Evolutionary conservation across 23 red algal species (phyloP), one percentile per base, ranked within the genome.

Genomic region (Chondrus crispus): DNA sequence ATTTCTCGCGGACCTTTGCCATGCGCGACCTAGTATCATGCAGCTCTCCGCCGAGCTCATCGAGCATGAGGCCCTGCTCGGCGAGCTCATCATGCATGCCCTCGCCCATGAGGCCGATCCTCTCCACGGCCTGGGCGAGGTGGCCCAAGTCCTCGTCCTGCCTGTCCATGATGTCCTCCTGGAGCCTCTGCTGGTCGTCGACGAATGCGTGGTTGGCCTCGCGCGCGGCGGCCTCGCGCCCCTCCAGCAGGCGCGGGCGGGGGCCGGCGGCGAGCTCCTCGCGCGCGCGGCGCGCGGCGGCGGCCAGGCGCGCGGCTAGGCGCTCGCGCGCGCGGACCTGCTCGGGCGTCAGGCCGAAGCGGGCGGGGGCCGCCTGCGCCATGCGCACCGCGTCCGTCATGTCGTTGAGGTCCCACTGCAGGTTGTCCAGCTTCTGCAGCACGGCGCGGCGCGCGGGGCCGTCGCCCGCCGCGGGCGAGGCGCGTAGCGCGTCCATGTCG

Each of bases 61-160:
- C 90, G 29, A 93, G 54, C 80, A 93, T 58, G 36, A 60, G 69
- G n/a, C 81, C 90, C 43, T 93, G 90, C 47, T 85, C 90, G 35
- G 68, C 90, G 7, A 93, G 80, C 46, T 93, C 90, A n/a, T 75
- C 54, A 43, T 93, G 90, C 90, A 93, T 93, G 29, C 79, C 90
- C 43, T 75, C 57, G 13, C 90, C 90, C 69, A 93, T 77, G 68
- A 80, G 68, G n/a, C 90, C 90, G 52, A 93, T 93, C n/a, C 90
- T 60, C 37, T 93, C 80, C 37, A 93, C 90, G 14, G 90, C 90
- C 42, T 30, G 47, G 3, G 90, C 80, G 1, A 93, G 90, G 45
- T 93, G 71, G 2, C 57, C 90, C 80, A 93, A 68, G 26, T 93
- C 77, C n/a, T 43, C 90, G 68, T 93, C 90, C 51, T 93, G 90